Percentiles rank a stretch among this genome's conserved stretches.
These are phyloP conservation scores for Perkinsus marinus DNA, from an alignment of 169 alveolate genomes.

Conservation along the genomic window DNA sequence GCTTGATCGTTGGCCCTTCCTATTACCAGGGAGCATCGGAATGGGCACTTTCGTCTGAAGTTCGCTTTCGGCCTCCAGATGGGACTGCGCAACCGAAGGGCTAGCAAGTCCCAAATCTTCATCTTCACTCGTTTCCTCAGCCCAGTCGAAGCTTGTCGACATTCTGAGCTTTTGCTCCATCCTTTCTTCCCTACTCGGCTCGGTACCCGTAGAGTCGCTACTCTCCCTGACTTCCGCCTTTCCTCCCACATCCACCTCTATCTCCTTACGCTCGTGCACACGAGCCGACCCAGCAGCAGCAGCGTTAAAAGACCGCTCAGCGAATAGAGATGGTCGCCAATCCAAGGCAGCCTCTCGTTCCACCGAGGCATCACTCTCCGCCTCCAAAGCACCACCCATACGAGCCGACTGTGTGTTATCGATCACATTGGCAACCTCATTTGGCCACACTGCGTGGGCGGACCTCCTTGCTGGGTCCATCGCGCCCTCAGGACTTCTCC, in stretches of 20 bases:
- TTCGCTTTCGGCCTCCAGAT: too few relatives aligned
- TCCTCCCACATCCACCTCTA: background rate
- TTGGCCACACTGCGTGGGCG: background rate
- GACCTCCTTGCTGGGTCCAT: background rate
- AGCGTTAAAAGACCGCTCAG: background rate
- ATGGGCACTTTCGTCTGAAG: too few relatives aligned
- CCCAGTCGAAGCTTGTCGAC: background rate
- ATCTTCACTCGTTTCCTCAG: background rate
- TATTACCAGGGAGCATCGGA: too few relatives aligned
- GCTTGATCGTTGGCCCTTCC: too few relatives aligned
- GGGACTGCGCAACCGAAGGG: too few relatives aligned
- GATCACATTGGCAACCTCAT: background rate
- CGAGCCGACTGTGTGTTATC: background rate
- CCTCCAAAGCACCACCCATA: too few relatives aligned
- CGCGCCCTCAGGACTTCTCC: background rate
- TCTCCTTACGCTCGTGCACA: background rate
- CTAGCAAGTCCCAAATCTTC: background rate
- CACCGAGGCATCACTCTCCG: background rate
- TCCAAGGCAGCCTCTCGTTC: background rate
- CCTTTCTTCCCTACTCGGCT: background rate
- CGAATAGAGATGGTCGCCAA: background rate
- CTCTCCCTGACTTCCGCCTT: background rate
- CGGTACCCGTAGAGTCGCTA: background rate
- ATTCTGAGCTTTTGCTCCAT: background rate
- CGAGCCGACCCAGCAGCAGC: background rate